Evolutionary conservation across 768 basidiomycete species (phyloP), one percentile per base, ranked within the genome.

Genomic region (Leccinum fibrillosum): DNA sequence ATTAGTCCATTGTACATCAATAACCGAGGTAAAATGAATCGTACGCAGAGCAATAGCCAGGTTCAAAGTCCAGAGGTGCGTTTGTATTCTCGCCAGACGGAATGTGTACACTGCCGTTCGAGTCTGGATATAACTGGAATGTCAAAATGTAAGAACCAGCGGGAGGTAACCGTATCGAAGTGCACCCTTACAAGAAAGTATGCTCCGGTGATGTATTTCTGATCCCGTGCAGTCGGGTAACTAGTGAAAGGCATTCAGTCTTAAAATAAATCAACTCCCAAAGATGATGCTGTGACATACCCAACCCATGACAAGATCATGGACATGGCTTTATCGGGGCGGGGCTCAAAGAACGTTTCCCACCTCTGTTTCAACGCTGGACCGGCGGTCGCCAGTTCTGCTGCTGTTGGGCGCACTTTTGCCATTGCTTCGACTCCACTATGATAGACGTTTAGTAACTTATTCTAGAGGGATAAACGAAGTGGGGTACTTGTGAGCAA

Each of bases 341-440:
- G n/a, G 5, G n/a, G 44, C 6, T 21, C 19, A 21, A 45, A 45
- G 44, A 45, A 45, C 21, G 44, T 45, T 28, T 28, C 28, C 28
- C 28, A 28, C 28, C 28, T 28, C 28, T 28, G 28, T 28, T 28
- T 28, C 28, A 87, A 84, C 2, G 64, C 73, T 4, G 81, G 75
- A 1, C 73, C 75, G 30, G 84, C 69, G 15, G 75, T 73, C 53
- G 74, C 68, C n/a, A 86, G 66, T 39, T 88, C 85, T n/a, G 72
- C 72, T 2, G 67, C 59, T 5, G 69, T 77, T 1, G 84, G 86
- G 11, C 86, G 76, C n/a, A 86, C 58, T 66, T 85, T 86, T 53
- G 81, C 72, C 0, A 80, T 78, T 10, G 78, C 79, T 61, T 86
- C 83, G 8, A 83, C 59, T 7, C 74, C 83, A 59, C 84, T 86